A percentile compares a stretch with the other conserved stretches of the same genome.
phyloP scores from a whole-genome alignment of 441 rosid genomes.

The Isatis lusitanica region DNA sequence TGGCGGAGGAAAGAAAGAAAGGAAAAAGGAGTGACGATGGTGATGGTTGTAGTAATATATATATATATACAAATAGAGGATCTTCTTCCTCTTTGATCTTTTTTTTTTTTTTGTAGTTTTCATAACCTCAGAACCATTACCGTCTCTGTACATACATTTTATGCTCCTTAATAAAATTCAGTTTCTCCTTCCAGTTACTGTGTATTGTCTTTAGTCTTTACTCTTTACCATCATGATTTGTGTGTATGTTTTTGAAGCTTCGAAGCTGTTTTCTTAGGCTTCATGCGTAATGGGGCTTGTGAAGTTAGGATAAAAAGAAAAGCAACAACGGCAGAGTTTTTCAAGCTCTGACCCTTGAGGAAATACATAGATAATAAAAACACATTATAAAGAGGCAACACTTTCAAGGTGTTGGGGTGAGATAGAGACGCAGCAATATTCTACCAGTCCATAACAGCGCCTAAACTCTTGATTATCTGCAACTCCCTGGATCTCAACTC shows the following conservation, averaged over 20 bases:
- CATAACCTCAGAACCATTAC: conserved; percentile 15
- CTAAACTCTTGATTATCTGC: too few species aligned
- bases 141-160: conserved; percentile 32
- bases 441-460: too few species aligned
- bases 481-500: too few species aligned
- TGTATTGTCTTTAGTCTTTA: not conserved
- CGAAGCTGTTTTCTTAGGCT: not conserved
- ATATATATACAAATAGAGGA: conserved; percentile 12
- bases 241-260: not conserved
- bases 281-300: too few species aligned
- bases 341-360: too few species aligned
- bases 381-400: too few species aligned
- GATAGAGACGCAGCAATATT: too few species aligned
- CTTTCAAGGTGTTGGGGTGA: too few species aligned
- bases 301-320: too few species aligned
- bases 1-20: not conserved
- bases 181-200: conserved; percentile 10
- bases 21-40: conserved; percentile 15
- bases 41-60: conserved; percentile 27
- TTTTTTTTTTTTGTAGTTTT: conserved; percentile 2
- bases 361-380: too few species aligned
- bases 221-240: not conserved
- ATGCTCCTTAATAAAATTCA: conserved; percentile 26
- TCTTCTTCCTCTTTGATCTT: conserved; percentile 14
- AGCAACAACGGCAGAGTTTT: too few species aligned